Percentiles rank a stretch among this genome's conserved stretches.
These are phyloP conservation scores for Pittosporum tobira DNA, from an alignment of 129 eudicot species.

Conservation along the genomic window DNA sequence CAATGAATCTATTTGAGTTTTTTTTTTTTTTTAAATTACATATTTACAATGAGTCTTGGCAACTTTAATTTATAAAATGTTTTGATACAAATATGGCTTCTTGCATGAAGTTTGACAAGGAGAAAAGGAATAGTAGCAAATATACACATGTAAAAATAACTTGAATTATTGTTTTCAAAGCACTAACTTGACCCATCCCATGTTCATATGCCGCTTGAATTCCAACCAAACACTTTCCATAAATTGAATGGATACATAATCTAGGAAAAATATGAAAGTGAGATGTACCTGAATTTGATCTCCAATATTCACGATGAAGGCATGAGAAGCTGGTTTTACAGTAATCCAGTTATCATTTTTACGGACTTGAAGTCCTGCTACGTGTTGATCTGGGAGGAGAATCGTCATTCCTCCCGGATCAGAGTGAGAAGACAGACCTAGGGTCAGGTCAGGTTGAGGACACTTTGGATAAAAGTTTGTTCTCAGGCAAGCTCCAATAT, in stretches of 20 bases:
- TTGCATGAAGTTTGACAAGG: no score
- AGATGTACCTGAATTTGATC: conserved; percentile 61
- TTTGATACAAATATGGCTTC: no score
- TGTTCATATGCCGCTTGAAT: no score
- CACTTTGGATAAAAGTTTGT: conserved; percentile 74
- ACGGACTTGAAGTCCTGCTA: conserved; percentile 71
- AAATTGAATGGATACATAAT: no score
- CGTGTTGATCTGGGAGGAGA: conserved; percentile 62
- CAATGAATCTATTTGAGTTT: no score
- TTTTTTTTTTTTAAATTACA: no score
- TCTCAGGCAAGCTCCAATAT: conserved; percentile 66
- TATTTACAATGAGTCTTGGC: no score
- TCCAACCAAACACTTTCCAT: conserved; percentile 14
- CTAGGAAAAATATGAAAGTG: conserved; percentile 8
- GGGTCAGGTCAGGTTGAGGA: conserved; percentile 75
- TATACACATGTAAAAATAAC: no score
- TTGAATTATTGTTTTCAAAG: neutral
- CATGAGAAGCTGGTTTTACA: conserved; percentile 64
- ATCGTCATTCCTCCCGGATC: conserved; percentile 87
- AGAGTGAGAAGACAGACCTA: conserved; percentile 77
- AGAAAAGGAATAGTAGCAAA: no score
- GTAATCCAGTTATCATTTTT: conserved; percentile 51
- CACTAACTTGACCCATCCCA: neutral
- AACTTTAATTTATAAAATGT: no score
- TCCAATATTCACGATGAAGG: no score